A percentile compares a stretch with the other conserved stretches of the same genome.
phyloP scores from a whole-genome alignment of 164 flowering plant genomes.

The Kingdonia uniflora region DNA sequence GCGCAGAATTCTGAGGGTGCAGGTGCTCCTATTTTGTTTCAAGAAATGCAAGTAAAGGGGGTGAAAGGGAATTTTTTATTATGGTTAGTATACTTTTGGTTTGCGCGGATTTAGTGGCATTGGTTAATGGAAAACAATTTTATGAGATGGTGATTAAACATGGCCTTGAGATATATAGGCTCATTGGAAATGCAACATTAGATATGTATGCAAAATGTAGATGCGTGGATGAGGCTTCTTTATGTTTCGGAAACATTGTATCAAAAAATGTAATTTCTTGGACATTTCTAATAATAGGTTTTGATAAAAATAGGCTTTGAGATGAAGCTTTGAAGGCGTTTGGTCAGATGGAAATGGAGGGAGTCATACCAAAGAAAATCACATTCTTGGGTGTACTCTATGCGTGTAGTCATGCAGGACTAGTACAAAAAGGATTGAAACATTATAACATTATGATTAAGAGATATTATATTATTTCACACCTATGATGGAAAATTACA shows the following conservation, averaged over 20 bases:
- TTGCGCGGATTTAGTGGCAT: no score
- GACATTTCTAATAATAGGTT: no score
- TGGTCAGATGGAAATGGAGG: no score
- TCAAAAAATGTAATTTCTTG: no score
- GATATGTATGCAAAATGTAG: slow-evolving; percentile 8
- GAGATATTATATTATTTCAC: background rate
- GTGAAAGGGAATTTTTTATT: background rate
- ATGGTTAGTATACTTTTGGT: slow-evolving; percentile 6
- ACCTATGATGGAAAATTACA: slow-evolving; percentile 6
- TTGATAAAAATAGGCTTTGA: slow-evolving; percentile 6
- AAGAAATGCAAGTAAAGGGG: slow-evolving; percentile 3
- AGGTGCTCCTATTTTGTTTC: background rate
- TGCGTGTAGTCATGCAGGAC: no score
- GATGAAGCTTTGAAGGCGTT: slow-evolving; percentile 3
- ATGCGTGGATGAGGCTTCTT: slow-evolving; percentile 5
- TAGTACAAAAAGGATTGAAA: slow-evolving; percentile 6
- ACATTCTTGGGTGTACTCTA: no score
- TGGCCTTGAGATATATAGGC: slow-evolving; percentile 4
- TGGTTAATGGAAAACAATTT: slow-evolving; percentile 3
- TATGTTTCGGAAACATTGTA: background rate
- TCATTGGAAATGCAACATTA: slow-evolving; percentile 4
- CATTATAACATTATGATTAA: background rate
- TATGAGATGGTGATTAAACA: slow-evolving; percentile 6
- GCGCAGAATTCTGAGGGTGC: slow-evolving; percentile 1
- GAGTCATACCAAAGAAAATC: no score